Base-by-base conservation (phyloP, 2,329 filamentous ascomycete genomes). In the Beauveria brongniartii region DNA sequence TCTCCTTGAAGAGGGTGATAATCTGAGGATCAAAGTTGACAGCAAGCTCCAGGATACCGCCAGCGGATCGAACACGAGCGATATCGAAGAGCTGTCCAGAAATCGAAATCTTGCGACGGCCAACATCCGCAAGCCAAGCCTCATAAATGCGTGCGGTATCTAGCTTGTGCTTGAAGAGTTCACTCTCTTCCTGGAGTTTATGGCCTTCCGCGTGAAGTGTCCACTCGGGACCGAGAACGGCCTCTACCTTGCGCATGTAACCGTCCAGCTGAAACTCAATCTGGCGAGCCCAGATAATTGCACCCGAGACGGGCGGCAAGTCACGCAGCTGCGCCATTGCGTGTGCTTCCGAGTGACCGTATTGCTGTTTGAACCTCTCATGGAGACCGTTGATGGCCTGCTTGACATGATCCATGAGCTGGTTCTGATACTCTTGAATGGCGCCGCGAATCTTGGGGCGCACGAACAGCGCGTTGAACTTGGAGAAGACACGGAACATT, bases 401-500 rank as follows among this genome's bases (percentile, higher is more conserved):
- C 73, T 97, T 97, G 69, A 99, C 94, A 68, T 96, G 96, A 69
- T 97, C 92, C 72, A 99, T 96, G 40, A 99, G 86, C 74, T 97
- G 92, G 5, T 93, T 94, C 74, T 99, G 94, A 72, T 99, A 99
- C 76, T 99, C 93, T 48, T 92, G 90, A 69, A 99, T 99, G 60
- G 94, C 95, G 66, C 95, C 92, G 66, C 94, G 88, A 76, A 99
- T 97, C 81, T 99, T 99, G n/a, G 94, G 94, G 63, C 94, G 87
- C 61, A 99, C 93, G 68, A 99, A 96, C 34, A 99, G 86, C 2
- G 94, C 94, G 72, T 99, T 99, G 83, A 99, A 99, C 72, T 97
- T 97, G 58, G 94, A 97, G 73, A 99, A 99, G 64, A 99, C 94
- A 59, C 95, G 90, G 74, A 99, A 99, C 94, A 99, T 99, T 75